Base-by-base conservation (phyloP, 371 early-diverging fungal species). In the Saksenaea oblongispora region DNA sequence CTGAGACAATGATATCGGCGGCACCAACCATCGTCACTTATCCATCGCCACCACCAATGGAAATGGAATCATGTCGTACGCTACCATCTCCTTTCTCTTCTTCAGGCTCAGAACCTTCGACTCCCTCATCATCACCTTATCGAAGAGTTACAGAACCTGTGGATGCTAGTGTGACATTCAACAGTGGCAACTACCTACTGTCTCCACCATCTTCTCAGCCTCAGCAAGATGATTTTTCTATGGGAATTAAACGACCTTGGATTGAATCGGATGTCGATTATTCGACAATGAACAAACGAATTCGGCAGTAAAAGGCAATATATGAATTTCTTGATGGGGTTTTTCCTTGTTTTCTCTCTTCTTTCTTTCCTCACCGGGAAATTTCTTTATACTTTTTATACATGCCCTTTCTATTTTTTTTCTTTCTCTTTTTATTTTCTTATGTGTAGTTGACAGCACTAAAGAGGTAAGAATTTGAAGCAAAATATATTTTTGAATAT, bases 391-490 rank as follows among this genome's bases (percentile, higher is more conserved):
- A n/a, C 18, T 47, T 14, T 41, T 17, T 41, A 41, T 14, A 41
- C 42, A 41, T 41, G n/a, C 18, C 14, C n/a, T 5, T 41, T 41
- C 42, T 17, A 22, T 47, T 22, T 11, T 18, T 47, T 47, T 47
- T 47, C 51, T 47, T 7, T 47, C 7, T 47, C 24, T 24, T 47
- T 4, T 22, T 47, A 22, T 47, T 47, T 47, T 22, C 24, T 47
- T 47, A 22, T 47, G 51, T 47, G 51, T 47, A 47, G 51, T 47
- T 22, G 51, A 47, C 51, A 47, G 22, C 51, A 47, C 51, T 47
- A 47, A 47, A 47, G 51, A 47, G 51, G 51, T 47, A 47, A 47
- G 51, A 47, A 47, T 47, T 22, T 17, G 51, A 47, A 47, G 51
- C 51, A 47, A 47, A 47, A 47, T 47, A 47, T 47, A 47, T 47